Evolutionary conservation across 2,329 filamentous ascomycete species (phyloP), one percentile per base, ranked within the genome.

Genomic region (Mycosphaerella arachidis): DNA sequence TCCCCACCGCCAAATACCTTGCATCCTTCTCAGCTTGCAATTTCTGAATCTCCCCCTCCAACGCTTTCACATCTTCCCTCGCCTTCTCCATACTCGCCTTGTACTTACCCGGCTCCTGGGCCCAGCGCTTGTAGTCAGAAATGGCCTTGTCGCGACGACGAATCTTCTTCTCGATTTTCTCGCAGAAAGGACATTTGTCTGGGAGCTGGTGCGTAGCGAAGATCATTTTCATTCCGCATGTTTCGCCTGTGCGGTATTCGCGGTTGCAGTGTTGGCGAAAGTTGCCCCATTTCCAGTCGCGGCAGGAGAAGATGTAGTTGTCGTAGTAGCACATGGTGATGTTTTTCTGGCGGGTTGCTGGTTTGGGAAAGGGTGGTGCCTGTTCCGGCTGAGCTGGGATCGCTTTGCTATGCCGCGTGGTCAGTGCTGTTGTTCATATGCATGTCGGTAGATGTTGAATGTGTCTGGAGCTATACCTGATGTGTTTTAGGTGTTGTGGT

Each of bases 241-340:
- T 97, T 81, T 97, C 93, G 71, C 93, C 93, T 67, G 90, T 96
- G 66, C 93, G 90, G 79, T 96, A 95, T 76, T 97, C 93, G 77
- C 91, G 92, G 76, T 89, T 88, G 83, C 93, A 97, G 74, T 96
- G 92, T 76, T 92, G 85, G 67, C 90, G 87, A 81, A 97, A 97
- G 78, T 88, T 89, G 67, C 91, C 90, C 92, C 92, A 97, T 77
- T 92, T 91, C 88, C 89, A 96, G 82, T 91, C 93, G 72, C 90
- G 89, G 79, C 93, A 97, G 59, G 77, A 77, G 84, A 90, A 96
- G 69, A 86, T 84, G 75, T 88, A 91, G 77, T 93, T 89, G 72
- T 97, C 92, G 81, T 92, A 97, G 82, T 94, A 97, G 81, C 93
- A 97, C 93, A 97, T 96, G 55, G 57, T 71, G 50, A 48, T 48